Conservation (phyloP, 371 early-diverging fungal species). For the Syncephalastrum sp. region DNA sequence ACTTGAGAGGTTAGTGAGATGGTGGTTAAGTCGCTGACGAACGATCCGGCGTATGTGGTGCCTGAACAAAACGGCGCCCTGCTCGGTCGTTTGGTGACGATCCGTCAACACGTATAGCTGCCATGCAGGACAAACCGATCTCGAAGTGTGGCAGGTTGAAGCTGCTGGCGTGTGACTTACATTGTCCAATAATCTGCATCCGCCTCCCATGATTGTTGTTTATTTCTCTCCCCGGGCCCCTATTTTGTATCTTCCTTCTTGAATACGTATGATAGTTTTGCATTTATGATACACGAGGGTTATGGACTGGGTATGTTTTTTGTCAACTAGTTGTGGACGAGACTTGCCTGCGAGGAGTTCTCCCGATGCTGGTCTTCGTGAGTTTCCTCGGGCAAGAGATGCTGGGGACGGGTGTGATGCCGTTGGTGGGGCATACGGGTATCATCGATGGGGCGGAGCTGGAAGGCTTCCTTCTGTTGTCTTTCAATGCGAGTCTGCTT, state of each 20-base stretch:
- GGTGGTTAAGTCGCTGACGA: constrained; percentile 75
- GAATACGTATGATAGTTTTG: too few relatives aligned
- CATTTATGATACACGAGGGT: neutral
- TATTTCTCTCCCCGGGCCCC: constrained; percentile 4
- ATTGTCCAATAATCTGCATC: constrained; percentile 38
- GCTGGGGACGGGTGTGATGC: too few relatives aligned
- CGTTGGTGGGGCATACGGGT: too few relatives aligned
- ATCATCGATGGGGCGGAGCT: too few relatives aligned
- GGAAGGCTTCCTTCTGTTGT: too few relatives aligned
- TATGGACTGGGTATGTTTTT: neutral
- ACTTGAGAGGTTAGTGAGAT: constrained; percentile 57
- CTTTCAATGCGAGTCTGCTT: constrained; percentile 6
- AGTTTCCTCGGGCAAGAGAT: too few relatives aligned
- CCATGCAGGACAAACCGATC: constrained; percentile 68
- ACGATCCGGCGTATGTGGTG: constrained; percentile 69
- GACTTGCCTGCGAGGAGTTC: too few relatives aligned
- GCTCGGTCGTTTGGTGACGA: constrained; percentile 88
- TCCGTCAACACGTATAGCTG: constrained; percentile 91
- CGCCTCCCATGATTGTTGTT: constrained; percentile 3
- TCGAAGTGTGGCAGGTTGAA: constrained; percentile 76
- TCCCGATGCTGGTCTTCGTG: too few relatives aligned
- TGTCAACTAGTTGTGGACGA: too few relatives aligned
- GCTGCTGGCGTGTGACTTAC: constrained; percentile 62
- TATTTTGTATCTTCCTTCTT: constrained; percentile 3
- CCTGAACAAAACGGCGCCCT: constrained; percentile 82